phyloP scores from a whole-genome alignment of 2,329 filamentous ascomycete genomes.

The Aspergillaceae sp. region DNA sequence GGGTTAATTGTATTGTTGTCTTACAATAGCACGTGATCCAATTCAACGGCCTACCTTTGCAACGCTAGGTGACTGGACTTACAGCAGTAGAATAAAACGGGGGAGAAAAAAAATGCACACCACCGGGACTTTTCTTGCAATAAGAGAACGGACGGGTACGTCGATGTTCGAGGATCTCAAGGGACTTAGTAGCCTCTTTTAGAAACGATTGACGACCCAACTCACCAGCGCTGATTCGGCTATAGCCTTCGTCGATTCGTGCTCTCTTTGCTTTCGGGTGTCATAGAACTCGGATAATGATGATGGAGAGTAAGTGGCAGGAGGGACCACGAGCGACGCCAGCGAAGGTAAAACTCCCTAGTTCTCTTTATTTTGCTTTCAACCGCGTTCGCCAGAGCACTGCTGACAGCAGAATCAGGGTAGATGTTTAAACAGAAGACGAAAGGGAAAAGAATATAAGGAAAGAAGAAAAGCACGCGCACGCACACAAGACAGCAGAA shows the following conservation, averaged over 20 bases:
- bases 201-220: constrained; percentile 16
- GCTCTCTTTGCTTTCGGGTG: background rate
- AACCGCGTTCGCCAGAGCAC: constrained; percentile 17
- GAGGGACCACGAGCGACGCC: background rate
- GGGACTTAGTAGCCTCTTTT: constrained; percentile 8
- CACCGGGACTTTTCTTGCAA: too few species aligned
- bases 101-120: background rate
- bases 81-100: constrained; percentile 4
- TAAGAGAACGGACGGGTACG: background rate
- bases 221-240: constrained; percentile 16
- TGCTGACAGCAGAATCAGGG: constrained; percentile 26
- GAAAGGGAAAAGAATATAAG: constrained; percentile 15
- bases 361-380: constrained; percentile 5
- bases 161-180: background rate
- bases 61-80: constrained; percentile 4
- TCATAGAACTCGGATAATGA: too few species aligned
- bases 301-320: too few species aligned
- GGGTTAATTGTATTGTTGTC: background rate
- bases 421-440: too few species aligned
- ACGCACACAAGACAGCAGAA: background rate
- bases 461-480: constrained; percentile 3
- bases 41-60: constrained; percentile 8
- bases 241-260: background rate
- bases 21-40: background rate
- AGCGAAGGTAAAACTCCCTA: background rate